These are phyloP conservation scores for Alternaria arbusti DNA, from an alignment of 2,329 filamentous ascomycete genomes.

Conservation along the genomic window DNA sequence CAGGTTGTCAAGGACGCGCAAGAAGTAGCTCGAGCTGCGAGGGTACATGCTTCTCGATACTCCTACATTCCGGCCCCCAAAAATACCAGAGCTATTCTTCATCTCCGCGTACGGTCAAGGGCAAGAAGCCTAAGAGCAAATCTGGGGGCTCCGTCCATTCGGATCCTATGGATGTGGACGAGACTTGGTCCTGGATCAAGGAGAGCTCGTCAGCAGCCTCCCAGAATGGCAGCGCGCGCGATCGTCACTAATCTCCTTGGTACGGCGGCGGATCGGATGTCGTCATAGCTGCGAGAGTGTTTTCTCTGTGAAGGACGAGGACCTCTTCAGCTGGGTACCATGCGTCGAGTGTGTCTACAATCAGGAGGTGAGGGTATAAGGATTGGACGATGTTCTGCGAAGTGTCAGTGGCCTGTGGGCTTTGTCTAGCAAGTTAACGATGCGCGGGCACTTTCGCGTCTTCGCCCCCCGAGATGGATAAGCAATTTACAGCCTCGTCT, in stretches of 20 bases:
- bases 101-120: neutral
- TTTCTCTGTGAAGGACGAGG: neutral
- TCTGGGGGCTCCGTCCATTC: neutral
- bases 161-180: neutral
- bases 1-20: neutral
- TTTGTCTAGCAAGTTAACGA: neutral
- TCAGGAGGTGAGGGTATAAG: no score
- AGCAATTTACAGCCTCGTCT: neutral
- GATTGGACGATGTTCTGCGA: neutral
- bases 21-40: neutral
- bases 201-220: neutral
- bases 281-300: neutral
- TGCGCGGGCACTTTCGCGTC: neutral
- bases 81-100: neutral
- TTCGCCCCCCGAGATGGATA: neutral
- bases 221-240: neutral
- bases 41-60: neutral
- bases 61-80: neutral
- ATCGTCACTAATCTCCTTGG: neutral
- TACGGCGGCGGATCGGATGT: neutral
- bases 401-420: neutral
- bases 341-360: neutral
- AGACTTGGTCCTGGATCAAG: neutral
- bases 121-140: neutral
- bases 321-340: no score